phyloP scores from a whole-genome alignment of 169 alveolate species.

The Sarcocystis neurona region DNA sequence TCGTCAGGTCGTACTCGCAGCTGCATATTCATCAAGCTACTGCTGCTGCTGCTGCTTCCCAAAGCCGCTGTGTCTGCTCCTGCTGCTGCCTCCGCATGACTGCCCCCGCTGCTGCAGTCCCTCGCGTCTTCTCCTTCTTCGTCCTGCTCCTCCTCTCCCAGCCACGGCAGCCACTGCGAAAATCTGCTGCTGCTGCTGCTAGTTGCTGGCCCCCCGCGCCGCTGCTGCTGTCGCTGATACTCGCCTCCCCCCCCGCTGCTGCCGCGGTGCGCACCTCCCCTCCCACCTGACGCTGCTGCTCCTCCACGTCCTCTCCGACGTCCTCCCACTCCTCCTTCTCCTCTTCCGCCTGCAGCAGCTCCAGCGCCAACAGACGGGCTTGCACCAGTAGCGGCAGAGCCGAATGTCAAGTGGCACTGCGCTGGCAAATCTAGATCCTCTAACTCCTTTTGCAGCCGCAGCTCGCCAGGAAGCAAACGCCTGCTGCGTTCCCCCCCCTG shows the following conservation, averaged over 20 bases:
- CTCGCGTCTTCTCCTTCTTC: no score
- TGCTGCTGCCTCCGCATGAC: not conserved
- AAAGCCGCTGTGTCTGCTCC: no score
- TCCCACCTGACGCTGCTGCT: no score
- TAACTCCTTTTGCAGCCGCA: slow-evolving; percentile 70
- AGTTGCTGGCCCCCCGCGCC: no score
- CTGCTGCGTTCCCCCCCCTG: slow-evolving; percentile 44
- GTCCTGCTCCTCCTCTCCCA: slow-evolving; percentile 71
- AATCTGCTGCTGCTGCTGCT: slow-evolving; percentile 63
- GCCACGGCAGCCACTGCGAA: slow-evolving; percentile 51
- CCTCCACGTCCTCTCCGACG: no score
- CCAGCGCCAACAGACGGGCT: not conserved
- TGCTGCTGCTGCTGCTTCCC: slow-evolving; percentile 62
- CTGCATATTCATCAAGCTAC: slow-evolving; percentile 62
- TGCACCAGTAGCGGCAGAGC: not conserved
- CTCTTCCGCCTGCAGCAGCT: not conserved
- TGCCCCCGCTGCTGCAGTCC: not conserved
- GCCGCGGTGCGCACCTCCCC: no score
- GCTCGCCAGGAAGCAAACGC: slow-evolving; percentile 66
- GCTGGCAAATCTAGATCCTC: slow-evolving; percentile 70
- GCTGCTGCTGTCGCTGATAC: not conserved
- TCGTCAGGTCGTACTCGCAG: slow-evolving; percentile 68
- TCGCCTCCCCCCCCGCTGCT: not conserved
- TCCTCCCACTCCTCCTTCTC: not conserved
- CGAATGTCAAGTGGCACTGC: slow-evolving; percentile 54